A percentile compares a stretch with the other conserved stretches of the same genome.
These are phyloP conservation scores for Gossypium stocksii DNA, from an alignment of 345 rosid genomes.

Conservation along the genomic window DNA sequence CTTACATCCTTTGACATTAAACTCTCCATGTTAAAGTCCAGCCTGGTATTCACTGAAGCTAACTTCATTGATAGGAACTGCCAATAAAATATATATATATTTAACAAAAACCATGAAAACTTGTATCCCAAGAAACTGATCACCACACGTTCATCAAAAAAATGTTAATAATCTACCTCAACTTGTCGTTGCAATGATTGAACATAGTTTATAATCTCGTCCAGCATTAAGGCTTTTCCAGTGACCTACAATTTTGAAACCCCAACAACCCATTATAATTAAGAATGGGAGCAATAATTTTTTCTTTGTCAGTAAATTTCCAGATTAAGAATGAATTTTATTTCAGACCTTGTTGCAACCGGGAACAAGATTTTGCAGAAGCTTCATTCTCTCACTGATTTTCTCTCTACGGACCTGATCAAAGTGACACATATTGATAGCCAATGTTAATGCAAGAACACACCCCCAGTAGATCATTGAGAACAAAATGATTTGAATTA, in stretches of 20 bases:
- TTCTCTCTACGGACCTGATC: conserved; percentile 84
- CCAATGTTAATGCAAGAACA: conserved; percentile 5
- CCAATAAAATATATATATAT: conserved; percentile 7
- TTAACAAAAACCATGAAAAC: conserved; percentile 13
- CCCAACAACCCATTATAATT: not conserved
- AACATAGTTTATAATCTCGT: conserved; percentile 86
- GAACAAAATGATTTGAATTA: not conserved
- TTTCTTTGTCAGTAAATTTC: not conserved
- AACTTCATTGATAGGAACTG: conserved; percentile 96
- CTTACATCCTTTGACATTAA: conserved; percentile 72
- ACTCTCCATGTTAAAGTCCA: conserved; percentile 56
- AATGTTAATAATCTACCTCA: conserved; percentile 53
- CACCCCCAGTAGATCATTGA: not conserved
- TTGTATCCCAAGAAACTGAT: conserved; percentile 22
- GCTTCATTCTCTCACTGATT: conserved; percentile 93
- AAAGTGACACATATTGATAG: not conserved
- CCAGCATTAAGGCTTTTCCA: conserved; percentile 85
- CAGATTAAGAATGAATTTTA: not conserved
- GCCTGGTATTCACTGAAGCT: conserved; percentile 78
- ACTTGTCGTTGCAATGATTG: conserved; percentile 92
- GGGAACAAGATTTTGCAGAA: conserved; percentile 96
- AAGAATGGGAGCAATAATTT: not conserved
- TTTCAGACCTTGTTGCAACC: conserved; percentile 81
- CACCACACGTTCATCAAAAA: conserved; percentile 12
- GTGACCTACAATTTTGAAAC: conserved; percentile 45